Base-by-base conservation (phyloP, 148 eudicot species). In the Cornus suecica region DNA sequence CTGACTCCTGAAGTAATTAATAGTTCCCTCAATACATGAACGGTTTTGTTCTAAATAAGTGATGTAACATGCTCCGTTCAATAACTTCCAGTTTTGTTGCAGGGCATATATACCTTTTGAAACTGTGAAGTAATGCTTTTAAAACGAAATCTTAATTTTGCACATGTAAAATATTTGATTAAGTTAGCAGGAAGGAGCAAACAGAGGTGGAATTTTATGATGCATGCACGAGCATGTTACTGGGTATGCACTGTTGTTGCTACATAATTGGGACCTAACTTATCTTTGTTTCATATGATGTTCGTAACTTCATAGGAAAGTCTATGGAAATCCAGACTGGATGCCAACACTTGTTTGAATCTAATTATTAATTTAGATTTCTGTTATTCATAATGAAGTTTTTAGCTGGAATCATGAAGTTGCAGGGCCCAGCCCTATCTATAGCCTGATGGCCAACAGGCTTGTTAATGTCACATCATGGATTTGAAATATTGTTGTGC, bases 161-260 rank as follows among this genome's bases (percentile, higher is more conserved):
- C 8, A 58, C 4, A 22, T 6, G 54, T 48, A 48, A 31, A 56
- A 8, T 24, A 61, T 34, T 72, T 73, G 31, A 32, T 14, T 3
- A 25, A 37, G 67, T 10, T 27, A 27, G 62, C 27, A 65, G 24
- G 29, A 48, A 65, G 29, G 41, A 10, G 29, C 25, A 74, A 29
- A 29, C 41, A 45, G 14, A 45, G 37, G 27, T 20, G 29, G 27
- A 42, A 65, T 65, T 65, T 45, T 11, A 0, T 65, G 6, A 63
- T 28, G 25, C 60, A 18, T 72, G 52, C 14, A 60, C 75, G 60
- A n/a, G 66, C 75, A 42, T 51, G 8, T 64, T n/a, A 51, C 69
- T 62, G 52, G 65, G 56, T 4, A 37, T 32, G 66, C 37, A 65
- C 6, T 37, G 22, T 20, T 29, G 20, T 73, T 61, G 23, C 68